Percentiles rank a stretch among this genome's conserved stretches.
Evolutionary conservation across 805 yeast species (phyloP).

Genomic region (Debaryomyces tyrocola): DNA sequence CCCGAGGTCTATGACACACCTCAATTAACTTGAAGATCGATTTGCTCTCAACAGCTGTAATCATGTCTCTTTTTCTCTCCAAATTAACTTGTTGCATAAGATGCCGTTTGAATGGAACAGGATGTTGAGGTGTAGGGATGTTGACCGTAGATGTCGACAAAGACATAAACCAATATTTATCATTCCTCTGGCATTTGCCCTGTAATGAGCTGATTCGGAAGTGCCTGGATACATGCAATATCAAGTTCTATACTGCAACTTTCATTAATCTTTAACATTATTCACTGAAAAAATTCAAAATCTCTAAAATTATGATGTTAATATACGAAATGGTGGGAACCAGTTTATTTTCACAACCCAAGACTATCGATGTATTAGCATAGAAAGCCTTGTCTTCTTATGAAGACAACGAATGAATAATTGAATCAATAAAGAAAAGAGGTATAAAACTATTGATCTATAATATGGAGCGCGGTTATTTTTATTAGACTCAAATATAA

Average conservation of each 20-base stretch:
- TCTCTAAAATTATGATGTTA: no score
- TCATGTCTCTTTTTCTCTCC: not conserved
- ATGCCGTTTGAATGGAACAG: not conserved
- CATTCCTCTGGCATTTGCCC: not conserved
- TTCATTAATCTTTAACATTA: no score
- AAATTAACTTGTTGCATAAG: not conserved
- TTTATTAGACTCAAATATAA: not conserved
- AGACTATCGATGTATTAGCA: not conserved
- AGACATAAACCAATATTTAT: not conserved
- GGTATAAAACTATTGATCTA: not conserved
- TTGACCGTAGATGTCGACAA: not conserved
- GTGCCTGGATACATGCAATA: not conserved
- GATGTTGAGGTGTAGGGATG: not conserved
- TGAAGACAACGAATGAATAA: conserved; percentile 1
- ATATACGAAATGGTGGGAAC: not conserved
- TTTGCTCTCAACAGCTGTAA: not conserved
- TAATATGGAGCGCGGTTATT: not conserved
- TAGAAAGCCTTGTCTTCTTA: not conserved
- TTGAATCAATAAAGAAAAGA: not conserved
- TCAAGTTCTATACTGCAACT: no score
- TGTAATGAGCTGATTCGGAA: not conserved
- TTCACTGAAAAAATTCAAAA: no score
- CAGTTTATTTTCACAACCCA: not conserved
- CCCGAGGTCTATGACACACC: not conserved
- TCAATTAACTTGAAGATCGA: no score